Base-by-base conservation (phyloP, 495 filamentous ascomycete genomes). In the Aspergillus ellipticus region DNA sequence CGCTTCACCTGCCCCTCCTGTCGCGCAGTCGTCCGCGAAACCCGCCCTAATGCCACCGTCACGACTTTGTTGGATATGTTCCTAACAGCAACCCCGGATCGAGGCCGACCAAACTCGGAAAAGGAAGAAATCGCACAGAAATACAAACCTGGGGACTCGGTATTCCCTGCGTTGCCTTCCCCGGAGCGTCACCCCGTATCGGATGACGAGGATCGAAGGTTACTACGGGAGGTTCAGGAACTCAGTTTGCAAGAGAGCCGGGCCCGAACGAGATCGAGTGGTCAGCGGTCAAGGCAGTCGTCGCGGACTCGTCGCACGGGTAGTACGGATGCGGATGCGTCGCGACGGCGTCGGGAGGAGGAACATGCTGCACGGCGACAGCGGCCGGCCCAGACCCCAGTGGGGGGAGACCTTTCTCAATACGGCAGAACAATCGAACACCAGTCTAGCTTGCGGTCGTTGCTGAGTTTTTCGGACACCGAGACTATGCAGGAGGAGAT, bases 1-100 rank as follows among this genome's bases (percentile, higher is more conserved):
- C 74, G 72, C 45, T 95, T 86, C 69, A 97, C 91, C 49, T 98
- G 94, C 66, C 94, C 94, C 6, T 88, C 89, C 66, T 98, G 94
- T 69, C 87, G 94, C n/a, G 86, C 90, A 6, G 70, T 78, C 20
- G 92, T 98, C 41, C 83, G 89, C 42, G 86, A 85, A 58, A 94
- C 92, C 31, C 83, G 83, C 55, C 87, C 88, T 55, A 92, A 96
- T 83, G 88, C 92, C 17, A 60, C 58, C 11, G 58, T 60, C 17
- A 60, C 58, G 5, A 60, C 58, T 0, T 46, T 60, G 20, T n/a
- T 61, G 41, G 59, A 61, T 35, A 66, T 66, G 61, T 87, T 82
- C 53, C 67, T 96, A 20, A 71, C 81, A 43, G 82, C 86, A 51
- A 87, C 96, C 68, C 92, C 94, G 5, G 85, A 82, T 11, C 83